Percentiles rank a stretch among this genome's conserved stretches.
Conservation (phyloP, 495 filamentous ascomycete species). For the Parachaetomium inaequale region DNA sequence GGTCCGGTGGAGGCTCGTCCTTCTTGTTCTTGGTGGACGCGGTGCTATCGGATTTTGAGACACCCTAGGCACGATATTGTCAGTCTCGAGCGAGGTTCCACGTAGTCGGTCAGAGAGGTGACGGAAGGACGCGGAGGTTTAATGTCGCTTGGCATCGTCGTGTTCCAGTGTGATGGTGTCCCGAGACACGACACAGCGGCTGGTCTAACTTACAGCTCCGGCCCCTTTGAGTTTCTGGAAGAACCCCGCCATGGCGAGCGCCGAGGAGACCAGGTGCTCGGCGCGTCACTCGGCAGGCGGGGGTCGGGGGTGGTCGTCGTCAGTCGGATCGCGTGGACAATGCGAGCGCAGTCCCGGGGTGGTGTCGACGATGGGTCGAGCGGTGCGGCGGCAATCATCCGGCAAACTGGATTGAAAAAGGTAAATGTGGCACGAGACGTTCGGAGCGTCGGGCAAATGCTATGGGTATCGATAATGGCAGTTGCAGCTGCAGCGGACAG, state of each 20-base stretch:
- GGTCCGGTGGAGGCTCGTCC: conserved; percentile 61
- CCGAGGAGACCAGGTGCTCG: conserved; percentile 17
- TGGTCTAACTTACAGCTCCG: conserved; percentile 31
- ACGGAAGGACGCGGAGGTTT: conserved; percentile 13
- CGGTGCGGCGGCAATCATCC: conserved; percentile 11
- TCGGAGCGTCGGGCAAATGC: background rate
- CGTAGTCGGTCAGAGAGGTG: conserved; percentile 1
- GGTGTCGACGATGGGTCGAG: background rate
- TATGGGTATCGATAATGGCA: background rate
- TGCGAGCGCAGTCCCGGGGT: background rate
- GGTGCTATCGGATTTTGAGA: conserved; percentile 38
- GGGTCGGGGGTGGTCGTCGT: conserved; percentile 10
- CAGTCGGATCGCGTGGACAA: background rate
- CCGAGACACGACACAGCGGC: conserved; percentile 1
- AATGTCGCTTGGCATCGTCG: background rate
- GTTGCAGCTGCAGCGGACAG: background rate
- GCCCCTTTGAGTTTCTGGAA: conserved; percentile 43
- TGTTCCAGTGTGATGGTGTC: background rate
- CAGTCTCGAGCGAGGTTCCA: conserved; percentile 9
- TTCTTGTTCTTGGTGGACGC: conserved; percentile 57
- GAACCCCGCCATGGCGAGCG: conserved; percentile 43
- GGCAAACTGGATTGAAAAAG: background rate
- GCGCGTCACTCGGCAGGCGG: conserved; percentile 21
- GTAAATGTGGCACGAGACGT: background rate
- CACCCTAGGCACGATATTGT: conserved; percentile 24